Base-by-base conservation (phyloP, 768 basidiomycete species). In the Termitomyces sp. region DNA sequence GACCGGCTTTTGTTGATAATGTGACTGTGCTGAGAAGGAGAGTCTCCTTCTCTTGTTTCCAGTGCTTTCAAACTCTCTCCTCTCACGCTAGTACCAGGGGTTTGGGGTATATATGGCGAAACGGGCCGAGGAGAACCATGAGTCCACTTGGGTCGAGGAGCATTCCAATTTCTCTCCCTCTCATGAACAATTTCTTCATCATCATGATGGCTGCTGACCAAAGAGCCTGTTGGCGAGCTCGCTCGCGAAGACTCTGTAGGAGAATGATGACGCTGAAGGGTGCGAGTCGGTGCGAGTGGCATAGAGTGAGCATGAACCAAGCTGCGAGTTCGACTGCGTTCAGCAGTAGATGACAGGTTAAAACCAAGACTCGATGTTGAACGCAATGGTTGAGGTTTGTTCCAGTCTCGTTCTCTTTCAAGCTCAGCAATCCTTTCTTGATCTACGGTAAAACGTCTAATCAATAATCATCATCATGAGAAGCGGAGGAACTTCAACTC, bases 161-260 rank as follows among this genome's bases (percentile, higher is more conserved):
- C 81, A 69, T 87, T 86, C 88, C 87, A 89, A 66, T 89, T 89
- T 52, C 85, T 78, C 71, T 89, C 88, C 52, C 86, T 79, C 65
- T 82, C 80, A 51, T 73, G 70, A 9, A 66, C 55, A 33, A 66
- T 52, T 42, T 74, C 69, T 15, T 60, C 65, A 5, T 73, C 68
- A 18, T 65, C 65, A 3, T 68, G 74, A 15, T 71, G 75, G 35
- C 64, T 67, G 45, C 73, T 76, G 15, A 38, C 63, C 38, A 73
- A 58, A 22, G 79, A 81, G 20, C 69, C 65, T 15, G 70, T 66
- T 35, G 83, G 81, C 22, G 85, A 86, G 59, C 74, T 75, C 6
- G 77, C 71, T 46, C 76, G 71, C 39, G 77, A 75, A 49, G 78
- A 71, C 12, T 68, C 66, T 4, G 44, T 54, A 48, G 66, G 66